Percentiles rank a stretch among this genome's conserved stretches.
These are phyloP conservation scores for Salix suchowensis DNA, from an alignment of 345 rosid genomes.

Conservation along the genomic window DNA sequence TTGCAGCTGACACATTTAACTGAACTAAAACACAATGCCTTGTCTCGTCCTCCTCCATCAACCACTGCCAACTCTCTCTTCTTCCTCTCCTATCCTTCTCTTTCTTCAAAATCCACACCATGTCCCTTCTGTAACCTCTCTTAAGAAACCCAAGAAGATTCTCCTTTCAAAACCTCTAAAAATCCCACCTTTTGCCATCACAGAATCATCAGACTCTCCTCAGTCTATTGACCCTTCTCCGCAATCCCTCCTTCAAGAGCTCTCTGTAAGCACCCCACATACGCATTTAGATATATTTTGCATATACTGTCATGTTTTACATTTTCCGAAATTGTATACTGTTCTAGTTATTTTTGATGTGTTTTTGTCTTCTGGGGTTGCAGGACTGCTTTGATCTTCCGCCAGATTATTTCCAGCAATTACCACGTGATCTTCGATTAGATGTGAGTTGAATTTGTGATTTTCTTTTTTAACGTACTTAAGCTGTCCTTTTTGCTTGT, in stretches of 20 bases:
- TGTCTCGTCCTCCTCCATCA: slow-evolving; percentile 36
- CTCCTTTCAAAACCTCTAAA: slow-evolving; percentile 30
- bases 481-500: not conserved
- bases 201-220: slow-evolving; percentile 59
- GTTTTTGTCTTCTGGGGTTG: slow-evolving; percentile 14
- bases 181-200: slow-evolving; percentile 42
- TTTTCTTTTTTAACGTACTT: not conserved
- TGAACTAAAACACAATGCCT: slow-evolving; percentile 33
- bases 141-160: slow-evolving; percentile 19
- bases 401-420: slow-evolving; percentile 57
- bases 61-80: slow-evolving; percentile 25
- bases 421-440: slow-evolving; percentile 75
- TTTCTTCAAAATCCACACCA: slow-evolving; percentile 24
- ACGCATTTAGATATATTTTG: not conserved
- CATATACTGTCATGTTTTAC: not conserved
- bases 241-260: slow-evolving; percentile 48
- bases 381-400: slow-evolving; percentile 88
- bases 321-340: not conserved
- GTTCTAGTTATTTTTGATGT: not conserved
- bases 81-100: slow-evolving; percentile 20
- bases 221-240: slow-evolving; percentile 42
- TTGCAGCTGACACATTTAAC: slow-evolving; percentile 8
- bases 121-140: slow-evolving; percentile 23
- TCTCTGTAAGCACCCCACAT: slow-evolving; percentile 47
- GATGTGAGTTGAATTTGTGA: slow-evolving; percentile 45